These are phyloP conservation scores for Trypanosoma theileri DNA, from an alignment of 208 protist species.

Conservation along the genomic window DNA sequence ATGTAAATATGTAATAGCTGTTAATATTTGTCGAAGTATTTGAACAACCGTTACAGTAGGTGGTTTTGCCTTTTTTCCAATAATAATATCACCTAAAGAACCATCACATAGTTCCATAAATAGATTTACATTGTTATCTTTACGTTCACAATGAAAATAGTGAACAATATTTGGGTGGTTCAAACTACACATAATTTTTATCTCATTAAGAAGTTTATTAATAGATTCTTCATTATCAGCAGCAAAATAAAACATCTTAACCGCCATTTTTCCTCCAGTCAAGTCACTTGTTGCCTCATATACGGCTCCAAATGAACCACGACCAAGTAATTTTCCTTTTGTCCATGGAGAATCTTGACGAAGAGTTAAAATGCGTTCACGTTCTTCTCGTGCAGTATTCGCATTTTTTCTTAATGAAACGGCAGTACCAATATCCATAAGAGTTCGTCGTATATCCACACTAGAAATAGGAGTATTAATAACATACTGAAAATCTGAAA, in stretches of 20 bases:
- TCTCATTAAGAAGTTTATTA: conserved; percentile 84
- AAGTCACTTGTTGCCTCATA: conserved; percentile 91
- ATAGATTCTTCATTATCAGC: conserved; percentile 70
- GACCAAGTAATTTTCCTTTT: conserved; percentile 84
- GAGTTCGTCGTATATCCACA: conserved; percentile 63
- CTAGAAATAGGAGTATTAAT: conserved; percentile 77
- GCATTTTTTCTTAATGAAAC: conserved; percentile 86
- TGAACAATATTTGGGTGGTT: conserved; percentile 93
- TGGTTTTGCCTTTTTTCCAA: conserved; percentile 50
- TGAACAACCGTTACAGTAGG: conserved; percentile 60
- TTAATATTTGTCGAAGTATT: conserved; percentile 94
- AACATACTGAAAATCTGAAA: conserved; percentile 60
- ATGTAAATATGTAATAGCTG: conserved; percentile 97
- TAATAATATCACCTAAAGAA: conserved; percentile 82
- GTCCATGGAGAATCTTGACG: conserved; percentile 91
- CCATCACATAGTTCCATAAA: conserved; percentile 93
- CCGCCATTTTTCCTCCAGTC: conserved; percentile 92
- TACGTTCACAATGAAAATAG: conserved; percentile 91
- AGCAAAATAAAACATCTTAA: conserved; percentile 92
- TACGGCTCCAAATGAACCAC: conserved; percentile 84
- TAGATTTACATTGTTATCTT: conserved; percentile 81
- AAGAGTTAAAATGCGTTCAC: conserved; percentile 86
- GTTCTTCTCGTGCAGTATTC: conserved; percentile 70
- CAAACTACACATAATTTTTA: conserved; percentile 91
- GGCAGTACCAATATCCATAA: conserved; percentile 77